Conservation (phyloP, 2,329 filamentous ascomycete species). For the Colletotrichum karsti region DNA sequence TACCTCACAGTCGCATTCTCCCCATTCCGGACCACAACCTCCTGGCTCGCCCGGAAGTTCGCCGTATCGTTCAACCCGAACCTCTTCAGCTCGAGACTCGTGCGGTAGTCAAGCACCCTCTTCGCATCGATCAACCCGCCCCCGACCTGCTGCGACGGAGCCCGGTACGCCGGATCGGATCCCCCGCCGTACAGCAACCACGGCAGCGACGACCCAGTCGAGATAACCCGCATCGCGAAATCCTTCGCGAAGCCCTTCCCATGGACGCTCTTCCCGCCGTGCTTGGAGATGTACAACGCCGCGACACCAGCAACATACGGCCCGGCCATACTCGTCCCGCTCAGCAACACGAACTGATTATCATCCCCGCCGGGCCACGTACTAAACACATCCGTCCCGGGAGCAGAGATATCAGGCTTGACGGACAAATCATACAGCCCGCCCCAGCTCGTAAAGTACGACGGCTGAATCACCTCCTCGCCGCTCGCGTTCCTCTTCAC, state of each 20-base stretch:
- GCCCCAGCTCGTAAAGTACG: conserved; percentile 50
- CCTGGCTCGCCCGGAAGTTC: conserved; percentile 38
- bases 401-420: conserved; percentile 52
- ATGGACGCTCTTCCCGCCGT: conserved; percentile 40
- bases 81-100: conserved; percentile 41
- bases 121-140: conserved; percentile 48
- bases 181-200: conserved; percentile 29
- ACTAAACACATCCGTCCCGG: conserved; percentile 49
- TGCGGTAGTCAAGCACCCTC: conserved; percentile 43
- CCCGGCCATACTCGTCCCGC: conserved; percentile 59
- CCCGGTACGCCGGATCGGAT: conserved; percentile 23
- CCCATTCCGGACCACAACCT: not conserved
- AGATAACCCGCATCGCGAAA: conserved; percentile 43
- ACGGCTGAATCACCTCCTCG: conserved; percentile 33
- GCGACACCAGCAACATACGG: conserved; percentile 54
- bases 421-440: conserved; percentile 38
- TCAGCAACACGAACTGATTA: conserved; percentile 47
- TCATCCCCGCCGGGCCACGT: conserved; percentile 38
- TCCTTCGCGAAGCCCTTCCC: conserved; percentile 41
- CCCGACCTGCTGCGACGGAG: conserved; percentile 49
- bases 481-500: conserved; percentile 5
- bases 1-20: conserved; percentile 7
- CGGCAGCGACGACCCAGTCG: conserved; percentile 32
- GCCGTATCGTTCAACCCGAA: conserved; percentile 52
- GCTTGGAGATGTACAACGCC: conserved; percentile 42